Percentiles rank a stretch among this genome's conserved stretches.
Conservation (phyloP, 306 rosid species). For the Citrullus amarus region DNA sequence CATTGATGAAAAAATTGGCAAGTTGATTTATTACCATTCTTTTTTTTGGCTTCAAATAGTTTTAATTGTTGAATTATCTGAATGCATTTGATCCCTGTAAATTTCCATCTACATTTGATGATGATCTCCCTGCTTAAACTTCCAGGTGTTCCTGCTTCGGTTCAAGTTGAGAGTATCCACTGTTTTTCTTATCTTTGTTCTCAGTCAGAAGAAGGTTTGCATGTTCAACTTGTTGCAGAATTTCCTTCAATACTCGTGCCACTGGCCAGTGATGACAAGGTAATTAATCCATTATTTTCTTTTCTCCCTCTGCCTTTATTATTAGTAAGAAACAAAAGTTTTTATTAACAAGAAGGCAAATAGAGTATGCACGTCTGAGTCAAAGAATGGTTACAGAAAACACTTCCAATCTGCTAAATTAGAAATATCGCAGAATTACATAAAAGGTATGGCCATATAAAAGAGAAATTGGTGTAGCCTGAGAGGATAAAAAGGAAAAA, state of each 20-base stretch:
- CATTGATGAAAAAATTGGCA: too few species aligned
- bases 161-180: slow-evolving; percentile 75
- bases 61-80: background rate
- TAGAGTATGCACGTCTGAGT: background rate
- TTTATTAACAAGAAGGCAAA: background rate
- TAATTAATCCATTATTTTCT: slow-evolving; percentile 9
- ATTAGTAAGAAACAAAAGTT: background rate
- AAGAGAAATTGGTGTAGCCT: background rate
- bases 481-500: too few species aligned
- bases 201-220: slow-evolving; percentile 43
- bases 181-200: slow-evolving; percentile 56
- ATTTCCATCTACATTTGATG: background rate
- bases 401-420: background rate
- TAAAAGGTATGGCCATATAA: background rate
- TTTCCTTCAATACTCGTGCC: slow-evolving; percentile 83
- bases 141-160: slow-evolving; percentile 64
- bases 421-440: background rate
- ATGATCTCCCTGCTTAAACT: slow-evolving; percentile 13
- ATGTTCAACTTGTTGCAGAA: slow-evolving; percentile 47
- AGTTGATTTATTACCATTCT: background rate
- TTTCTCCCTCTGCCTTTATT: background rate
- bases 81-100: background rate
- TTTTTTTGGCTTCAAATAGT: background rate
- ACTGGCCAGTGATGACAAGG: slow-evolving; percentile 56
- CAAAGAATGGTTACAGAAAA: background rate